These are phyloP conservation scores for Martiniozyma abietophila DNA, from an alignment of 805 yeast species.

Conservation along the genomic window DNA sequence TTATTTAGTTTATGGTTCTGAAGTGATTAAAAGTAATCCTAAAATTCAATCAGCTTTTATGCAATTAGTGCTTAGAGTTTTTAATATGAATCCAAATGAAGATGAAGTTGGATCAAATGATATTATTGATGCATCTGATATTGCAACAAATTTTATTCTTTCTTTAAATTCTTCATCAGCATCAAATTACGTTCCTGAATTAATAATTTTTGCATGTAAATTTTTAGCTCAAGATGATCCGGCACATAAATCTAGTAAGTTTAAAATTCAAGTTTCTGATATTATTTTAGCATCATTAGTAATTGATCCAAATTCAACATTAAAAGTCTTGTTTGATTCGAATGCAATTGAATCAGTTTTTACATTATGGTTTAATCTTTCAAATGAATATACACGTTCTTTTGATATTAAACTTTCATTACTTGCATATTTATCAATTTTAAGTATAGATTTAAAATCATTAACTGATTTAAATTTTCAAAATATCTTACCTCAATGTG, in stretches of 20 bases:
- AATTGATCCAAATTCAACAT: conserved; percentile 46
- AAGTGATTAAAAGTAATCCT: conserved; percentile 37
- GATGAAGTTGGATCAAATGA: conserved; percentile 44
- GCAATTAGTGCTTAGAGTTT: conserved; percentile 38
- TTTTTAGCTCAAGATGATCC: conserved; percentile 28
- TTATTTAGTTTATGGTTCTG: conserved; percentile 50
- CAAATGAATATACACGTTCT: conserved; percentile 54
- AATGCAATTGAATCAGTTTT: conserved; percentile 44
- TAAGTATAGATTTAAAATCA: conserved; percentile 20
- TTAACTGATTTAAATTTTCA: conserved; percentile 21
- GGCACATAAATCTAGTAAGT: conserved; percentile 18
- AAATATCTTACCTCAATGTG: conserved; percentile 36
- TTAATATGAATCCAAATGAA: conserved; percentile 22
- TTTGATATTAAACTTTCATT: conserved; percentile 72
- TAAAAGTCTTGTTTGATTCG: conserved; percentile 39
- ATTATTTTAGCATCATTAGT: conserved; percentile 56
- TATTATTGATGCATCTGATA: conserved; percentile 46
- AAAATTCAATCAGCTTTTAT: conserved; percentile 40
- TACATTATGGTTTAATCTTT: conserved; percentile 53
- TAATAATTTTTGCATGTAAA: conserved; percentile 36
- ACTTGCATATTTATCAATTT: conserved; percentile 53
- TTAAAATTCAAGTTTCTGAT: conserved; percentile 43
- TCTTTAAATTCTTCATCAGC: conserved; percentile 40
- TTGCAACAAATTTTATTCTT: conserved; percentile 56
- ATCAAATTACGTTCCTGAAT: conserved; percentile 34